Evolutionary conservation across 305 asterid genomes (phyloP), one percentile per base, ranked within the genome.

Genomic region (Solanum hybrid): DNA sequence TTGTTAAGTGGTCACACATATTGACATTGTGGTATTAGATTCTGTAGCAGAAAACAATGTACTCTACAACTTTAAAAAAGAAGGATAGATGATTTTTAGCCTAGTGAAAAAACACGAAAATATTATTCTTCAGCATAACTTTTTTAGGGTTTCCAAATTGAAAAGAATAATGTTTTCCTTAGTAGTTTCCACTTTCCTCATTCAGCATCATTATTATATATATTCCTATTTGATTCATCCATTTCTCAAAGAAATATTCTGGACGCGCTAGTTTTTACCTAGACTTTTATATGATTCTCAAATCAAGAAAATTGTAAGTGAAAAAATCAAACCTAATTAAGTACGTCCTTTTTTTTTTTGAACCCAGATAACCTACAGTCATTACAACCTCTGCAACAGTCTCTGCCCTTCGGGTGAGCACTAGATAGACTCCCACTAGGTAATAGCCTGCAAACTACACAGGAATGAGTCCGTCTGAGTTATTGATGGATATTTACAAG

Each of bases 1-100:
- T 7, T 83, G 2, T 70, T 72, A 20, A 78, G 89, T 78, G 91
- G 89, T n/a, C 84, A 79, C 65, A 61, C 37, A 4, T 36, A 26
- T 15, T 27, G 37, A 82, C 27, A 82, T 41, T 78, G 89, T 77
- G 83, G 90, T 76, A 93, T 88, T 84, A 65, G 90, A 93, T 93
- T 93, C 93, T 87, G 17, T 13, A 24, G 91, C 88, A 89, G 80
- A 88, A 89, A 90, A 77, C 89, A 37, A 9, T 75, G 41, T 45
- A 85, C 77, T 17, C 31, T 51, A 10, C 31, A 85, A 57, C 39
- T 57, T 85, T 22, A 22, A 22, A 85, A 29, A 31, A 31, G 22
- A 2, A 57, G 4, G 12, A 84, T 29, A 17, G 10, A 17, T 29
- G 20, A 84, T 84, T 33, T 36, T 72, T 36, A 32, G 10, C 37